Evolutionary conservation across 1,284 basidiomycete genomes (phyloP).

Genomic region (Macrocybe sp.): DNA sequence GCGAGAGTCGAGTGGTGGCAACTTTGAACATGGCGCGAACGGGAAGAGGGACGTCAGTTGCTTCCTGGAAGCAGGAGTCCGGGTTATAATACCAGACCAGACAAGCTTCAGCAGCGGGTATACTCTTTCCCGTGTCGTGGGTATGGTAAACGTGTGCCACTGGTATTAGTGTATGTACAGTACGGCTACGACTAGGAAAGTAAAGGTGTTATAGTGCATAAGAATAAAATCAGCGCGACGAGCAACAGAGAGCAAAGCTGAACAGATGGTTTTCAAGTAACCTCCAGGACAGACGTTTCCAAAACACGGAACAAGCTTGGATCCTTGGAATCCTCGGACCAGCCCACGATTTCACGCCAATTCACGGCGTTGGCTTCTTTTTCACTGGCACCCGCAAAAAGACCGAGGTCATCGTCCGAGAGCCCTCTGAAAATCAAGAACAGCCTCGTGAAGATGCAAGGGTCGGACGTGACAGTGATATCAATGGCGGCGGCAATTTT

Average conservation of each 20-base stretch:
- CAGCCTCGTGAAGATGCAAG: conserved; percentile 75
- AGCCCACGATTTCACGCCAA: conserved; percentile 73
- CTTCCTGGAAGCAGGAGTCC: no score
- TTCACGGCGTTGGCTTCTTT: conserved; percentile 76
- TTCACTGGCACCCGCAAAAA: conserved; percentile 73
- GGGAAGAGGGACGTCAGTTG: background rate
- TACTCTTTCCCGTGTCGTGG: background rate
- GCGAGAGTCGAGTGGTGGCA: background rate
- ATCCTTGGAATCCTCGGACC: conserved; percentile 75
- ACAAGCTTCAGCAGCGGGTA: no score
- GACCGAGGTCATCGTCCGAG: conserved; percentile 68
- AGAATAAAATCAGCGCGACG: conserved; percentile 1
- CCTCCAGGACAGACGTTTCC: conserved; percentile 72
- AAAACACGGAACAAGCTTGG: conserved; percentile 65
- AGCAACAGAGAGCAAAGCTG: background rate
- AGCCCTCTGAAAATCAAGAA: conserved; percentile 81
- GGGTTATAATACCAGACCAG: no score
- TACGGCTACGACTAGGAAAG: conserved; percentile 6
- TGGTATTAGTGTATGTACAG: conserved; percentile 7
- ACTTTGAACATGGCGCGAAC: conserved; percentile 11
- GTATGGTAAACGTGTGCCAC: background rate
- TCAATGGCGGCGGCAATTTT: conserved; percentile 80
- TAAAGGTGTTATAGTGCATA: conserved; percentile 8
- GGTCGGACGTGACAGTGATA: conserved; percentile 72
- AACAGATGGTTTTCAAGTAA: conserved; percentile 32